phyloP scores from a whole-genome alignment of 805 yeast species.

The Torulaspora indica region DNA sequence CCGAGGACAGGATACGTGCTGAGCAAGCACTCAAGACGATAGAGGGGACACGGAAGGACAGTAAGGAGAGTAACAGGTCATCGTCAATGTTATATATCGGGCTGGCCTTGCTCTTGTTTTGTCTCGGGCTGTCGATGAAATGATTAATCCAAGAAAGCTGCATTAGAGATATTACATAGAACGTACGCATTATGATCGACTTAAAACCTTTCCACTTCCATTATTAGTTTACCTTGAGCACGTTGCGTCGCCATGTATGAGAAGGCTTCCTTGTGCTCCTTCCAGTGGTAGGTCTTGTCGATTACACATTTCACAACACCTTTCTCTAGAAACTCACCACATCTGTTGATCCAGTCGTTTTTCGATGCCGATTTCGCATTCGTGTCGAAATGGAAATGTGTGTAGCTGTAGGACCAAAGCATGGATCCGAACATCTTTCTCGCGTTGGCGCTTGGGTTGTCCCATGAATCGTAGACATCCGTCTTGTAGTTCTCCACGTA shows the following conservation, averaged over 20 bases:
- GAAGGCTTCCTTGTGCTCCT: constrained; percentile 51
- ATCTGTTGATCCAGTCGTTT: constrained; percentile 40
- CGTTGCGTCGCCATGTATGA: constrained; percentile 46
- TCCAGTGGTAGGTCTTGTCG: constrained; percentile 55
- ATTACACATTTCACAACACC: constrained; percentile 47
- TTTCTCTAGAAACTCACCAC: constrained; percentile 44
- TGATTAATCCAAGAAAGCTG: constrained; percentile 12
- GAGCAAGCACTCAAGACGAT: constrained; percentile 26
- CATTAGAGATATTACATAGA: constrained; percentile 13
- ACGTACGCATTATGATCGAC: constrained; percentile 2
- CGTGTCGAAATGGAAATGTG: constrained; percentile 36
- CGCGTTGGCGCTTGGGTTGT: constrained; percentile 35
- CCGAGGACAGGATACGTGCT: constrained; percentile 66
- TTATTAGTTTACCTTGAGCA: constrained; percentile 67
- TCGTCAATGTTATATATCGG: constrained; percentile 31
- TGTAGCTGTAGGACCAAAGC: constrained; percentile 38
- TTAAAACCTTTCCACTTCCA: constrained; percentile 41
- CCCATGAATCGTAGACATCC: constrained; percentile 38
- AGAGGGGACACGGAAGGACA: constrained; percentile 10
- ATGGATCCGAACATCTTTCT: constrained; percentile 36
- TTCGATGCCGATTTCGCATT: constrained; percentile 26
- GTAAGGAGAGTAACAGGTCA: constrained; percentile 10
- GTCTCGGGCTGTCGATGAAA: constrained; percentile 34
- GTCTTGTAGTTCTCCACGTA: constrained; percentile 39
- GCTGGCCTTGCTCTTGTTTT: constrained; percentile 35